Percentiles rank a stretch among this genome's conserved stretches.
Evolutionary conservation across 352 stramenopile species (phyloP).

Genomic region (Globisporangium paddicum): DNA sequence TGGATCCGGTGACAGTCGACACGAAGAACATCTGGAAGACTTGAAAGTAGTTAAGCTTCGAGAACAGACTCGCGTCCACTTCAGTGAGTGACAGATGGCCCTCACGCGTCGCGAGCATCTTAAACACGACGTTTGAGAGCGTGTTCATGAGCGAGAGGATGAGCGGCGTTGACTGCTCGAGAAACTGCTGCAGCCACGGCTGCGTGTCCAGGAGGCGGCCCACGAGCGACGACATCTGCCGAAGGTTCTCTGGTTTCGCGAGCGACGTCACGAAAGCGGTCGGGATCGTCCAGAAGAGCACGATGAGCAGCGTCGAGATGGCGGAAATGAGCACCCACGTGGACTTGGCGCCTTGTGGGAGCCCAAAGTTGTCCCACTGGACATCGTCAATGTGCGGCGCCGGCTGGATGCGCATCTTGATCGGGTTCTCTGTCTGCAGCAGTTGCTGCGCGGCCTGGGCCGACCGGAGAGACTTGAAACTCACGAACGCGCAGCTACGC

Average conservation of each 20-base stretch:
- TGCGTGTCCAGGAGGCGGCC: slow-evolving; percentile 33
- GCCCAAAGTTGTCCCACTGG: slow-evolving; percentile 76
- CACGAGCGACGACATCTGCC: slow-evolving; percentile 45
- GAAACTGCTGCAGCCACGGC: slow-evolving; percentile 41
- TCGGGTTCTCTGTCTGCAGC: slow-evolving; percentile 62
- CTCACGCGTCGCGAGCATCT: slow-evolving; percentile 53
- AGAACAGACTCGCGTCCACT: slow-evolving; percentile 64
- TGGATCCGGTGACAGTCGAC: slow-evolving; percentile 56
- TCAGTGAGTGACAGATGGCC: slow-evolving; percentile 63
- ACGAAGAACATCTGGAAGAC: slow-evolving; percentile 85
- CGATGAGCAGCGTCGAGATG: slow-evolving; percentile 46
- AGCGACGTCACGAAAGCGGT: slow-evolving; percentile 77
- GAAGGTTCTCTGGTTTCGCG: slow-evolving; percentile 59
- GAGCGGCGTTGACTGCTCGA: slow-evolving; percentile 65
- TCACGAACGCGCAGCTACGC: slow-evolving; percentile 62
- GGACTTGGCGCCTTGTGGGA: slow-evolving; percentile 50
- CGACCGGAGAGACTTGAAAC: slow-evolving; percentile 58
- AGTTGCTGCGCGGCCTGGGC: slow-evolving; percentile 67
- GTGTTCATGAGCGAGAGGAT: slow-evolving; percentile 67
- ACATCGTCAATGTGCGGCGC: slow-evolving; percentile 66
- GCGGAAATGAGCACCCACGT: slow-evolving; percentile 59
- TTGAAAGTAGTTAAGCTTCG: slow-evolving; percentile 75
- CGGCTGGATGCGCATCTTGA: slow-evolving; percentile 51
- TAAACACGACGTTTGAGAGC: slow-evolving; percentile 64
- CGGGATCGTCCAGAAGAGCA: slow-evolving; percentile 77